Evolutionary conservation across 805 yeast genomes (phyloP).

Genomic region (Pichia insulana): DNA sequence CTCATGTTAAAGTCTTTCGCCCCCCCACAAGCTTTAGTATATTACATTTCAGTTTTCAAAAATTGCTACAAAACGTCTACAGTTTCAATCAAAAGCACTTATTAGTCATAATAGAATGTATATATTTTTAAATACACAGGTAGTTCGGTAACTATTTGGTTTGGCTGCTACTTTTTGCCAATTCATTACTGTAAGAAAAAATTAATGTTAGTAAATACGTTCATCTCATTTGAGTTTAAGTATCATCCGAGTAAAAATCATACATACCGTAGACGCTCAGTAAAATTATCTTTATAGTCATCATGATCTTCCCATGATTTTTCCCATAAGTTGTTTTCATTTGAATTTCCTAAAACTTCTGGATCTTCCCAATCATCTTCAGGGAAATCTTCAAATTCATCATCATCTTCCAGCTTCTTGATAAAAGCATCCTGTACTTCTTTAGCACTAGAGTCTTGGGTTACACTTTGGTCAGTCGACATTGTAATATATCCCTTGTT

Average conservation of each 20-base stretch:
- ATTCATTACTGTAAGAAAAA: too few relatives aligned
- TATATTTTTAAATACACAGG: too few relatives aligned
- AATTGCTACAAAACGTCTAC: too few relatives aligned
- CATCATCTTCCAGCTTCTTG: slow-evolving; percentile 87
- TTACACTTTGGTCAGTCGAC: not conserved
- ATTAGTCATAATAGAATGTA: too few relatives aligned
- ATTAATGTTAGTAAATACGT: not conserved
- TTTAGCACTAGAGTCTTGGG: not conserved
- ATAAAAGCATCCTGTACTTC: slow-evolving; percentile 26
- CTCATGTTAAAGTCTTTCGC: too few relatives aligned
- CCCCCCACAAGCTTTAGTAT: too few relatives aligned
- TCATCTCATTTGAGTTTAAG: too few relatives aligned
- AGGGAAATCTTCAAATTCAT: slow-evolving; percentile 95
- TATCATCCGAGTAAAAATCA: too few relatives aligned
- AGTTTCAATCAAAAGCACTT: too few relatives aligned
- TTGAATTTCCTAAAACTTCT: slow-evolving; percentile 39
- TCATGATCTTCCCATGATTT: slow-evolving; percentile 98
- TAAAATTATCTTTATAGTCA: slow-evolving; percentile 74
- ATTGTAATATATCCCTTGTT: not conserved
- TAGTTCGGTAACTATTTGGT: too few relatives aligned
- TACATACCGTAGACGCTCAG: slow-evolving; percentile 55
- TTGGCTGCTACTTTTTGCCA: too few relatives aligned
- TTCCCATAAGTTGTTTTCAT: slow-evolving; percentile 73
- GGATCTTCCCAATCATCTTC: slow-evolving; percentile 74
- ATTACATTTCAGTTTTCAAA: too few relatives aligned